Evolutionary conservation across 768 basidiomycete species (phyloP).

Genomic region (Megacollybia marginata): DNA sequence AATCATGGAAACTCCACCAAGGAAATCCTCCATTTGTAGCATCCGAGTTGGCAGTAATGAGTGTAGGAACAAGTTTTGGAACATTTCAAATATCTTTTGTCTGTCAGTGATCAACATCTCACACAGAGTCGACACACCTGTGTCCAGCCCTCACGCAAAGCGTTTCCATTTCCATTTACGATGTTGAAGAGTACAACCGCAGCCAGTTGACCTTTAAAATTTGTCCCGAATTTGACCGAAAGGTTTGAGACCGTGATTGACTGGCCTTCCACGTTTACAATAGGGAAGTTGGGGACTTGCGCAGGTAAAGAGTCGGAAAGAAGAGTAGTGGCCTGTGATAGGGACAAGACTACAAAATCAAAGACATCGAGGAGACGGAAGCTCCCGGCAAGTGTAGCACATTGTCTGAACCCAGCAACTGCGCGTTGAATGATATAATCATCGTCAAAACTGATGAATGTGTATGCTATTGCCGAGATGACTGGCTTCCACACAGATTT

Average conservation of each 20-base stretch:
- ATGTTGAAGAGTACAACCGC: conserved; percentile 97
- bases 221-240: conserved; percentile 90
- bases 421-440: conserved; percentile 94
- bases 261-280: conserved; percentile 86
- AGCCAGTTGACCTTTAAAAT: conserved; percentile 91
- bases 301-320: conserved; percentile 65
- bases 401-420: conserved; percentile 95
- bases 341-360: conserved; percentile 89
- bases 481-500: conserved; percentile 87
- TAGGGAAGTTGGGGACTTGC: conserved; percentile 76
- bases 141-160: conserved; percentile 91
- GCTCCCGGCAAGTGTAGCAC: conserved; percentile 84
- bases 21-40: conserved; percentile 97
- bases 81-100: conserved; percentile 92
- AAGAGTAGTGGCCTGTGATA: conserved; percentile 88
- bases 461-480: conserved; percentile 90
- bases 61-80: conserved; percentile 91
- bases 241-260: conserved; percentile 85
- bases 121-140: conserved; percentile 43
- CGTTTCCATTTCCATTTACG: conserved; percentile 91
- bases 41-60: conserved; percentile 85
- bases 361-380: conserved; percentile 93
- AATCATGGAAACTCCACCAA: conserved; percentile 90
- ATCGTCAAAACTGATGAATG: conserved; percentile 94
- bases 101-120: neutral